These are phyloP conservation scores for Ormosia emarginata DNA, from an alignment of 306 rosid species.

Conservation along the genomic window DNA sequence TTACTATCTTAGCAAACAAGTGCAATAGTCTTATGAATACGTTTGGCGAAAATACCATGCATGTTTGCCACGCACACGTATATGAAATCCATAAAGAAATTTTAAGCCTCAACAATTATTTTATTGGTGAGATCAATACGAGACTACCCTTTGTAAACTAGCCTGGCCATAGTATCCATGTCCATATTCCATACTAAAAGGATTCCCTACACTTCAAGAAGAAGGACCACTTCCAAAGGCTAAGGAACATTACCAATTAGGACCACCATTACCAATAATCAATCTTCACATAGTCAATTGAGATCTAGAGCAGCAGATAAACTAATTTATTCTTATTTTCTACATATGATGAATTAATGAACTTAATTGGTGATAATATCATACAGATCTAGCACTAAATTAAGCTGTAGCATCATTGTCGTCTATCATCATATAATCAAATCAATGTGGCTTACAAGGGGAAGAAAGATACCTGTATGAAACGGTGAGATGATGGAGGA, in stretches of 20 bases:
- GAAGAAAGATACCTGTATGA: constrained; percentile 52
- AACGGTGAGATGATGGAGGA: constrained; percentile 80
- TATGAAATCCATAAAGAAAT: not conserved
- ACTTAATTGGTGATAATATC: not conserved
- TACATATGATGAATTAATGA: not conserved
- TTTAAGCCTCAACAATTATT: too few relatives aligned
- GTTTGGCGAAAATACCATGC: constrained; percentile 27
- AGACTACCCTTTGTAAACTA: too few relatives aligned
- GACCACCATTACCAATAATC: constrained; percentile 35
- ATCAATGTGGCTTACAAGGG: not conserved
- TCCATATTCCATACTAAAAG: not conserved
- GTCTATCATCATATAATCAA: not conserved
- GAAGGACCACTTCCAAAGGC: constrained; percentile 63
- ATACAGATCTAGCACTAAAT: too few relatives aligned
- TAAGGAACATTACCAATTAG: constrained; percentile 39
- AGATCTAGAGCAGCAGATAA: constrained; percentile 6
- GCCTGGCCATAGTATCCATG: not conserved
- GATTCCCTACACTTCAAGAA: not conserved
- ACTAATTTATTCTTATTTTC: not conserved
- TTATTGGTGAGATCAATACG: too few relatives aligned
- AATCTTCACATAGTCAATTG: constrained; percentile 15
- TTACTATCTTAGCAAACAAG: not conserved
- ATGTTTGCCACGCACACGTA: constrained; percentile 46
- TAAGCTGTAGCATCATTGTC: too few relatives aligned
- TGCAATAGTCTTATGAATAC: not conserved